Base-by-base conservation (phyloP, 2,329 filamentous ascomycete species). In the Emmonsia crescens region DNA sequence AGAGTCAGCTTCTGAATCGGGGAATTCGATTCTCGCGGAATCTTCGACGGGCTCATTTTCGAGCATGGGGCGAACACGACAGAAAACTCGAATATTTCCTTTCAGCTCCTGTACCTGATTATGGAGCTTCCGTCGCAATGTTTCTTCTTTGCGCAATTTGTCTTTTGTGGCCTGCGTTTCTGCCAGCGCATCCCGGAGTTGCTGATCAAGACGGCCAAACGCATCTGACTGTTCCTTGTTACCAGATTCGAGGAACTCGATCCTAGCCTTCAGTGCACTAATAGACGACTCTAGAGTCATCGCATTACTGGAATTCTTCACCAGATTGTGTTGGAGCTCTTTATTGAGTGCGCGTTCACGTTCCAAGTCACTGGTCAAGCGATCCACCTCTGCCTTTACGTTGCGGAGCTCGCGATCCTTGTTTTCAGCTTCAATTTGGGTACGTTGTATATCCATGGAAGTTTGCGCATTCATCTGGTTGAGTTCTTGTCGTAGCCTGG, bases 31-130 rank as follows among this genome's bases (percentile, higher is more conserved):
- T 58, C 84, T 83, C 2, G 93, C 91, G 14, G 84, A 80, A 29
- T 85, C 81, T 6, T 86, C 85, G 9, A 76, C 75, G 8, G 72
- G 69, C 62, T 89, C 86, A 0, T 78, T 74, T 29, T 79, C 79
- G 27, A 89, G 78, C 0, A 87, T 79, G 0, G 94, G 94, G 48
- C 95, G 87, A 33, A 97, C 93, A 72, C 94, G 86, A 71, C 93
- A 97, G 85, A 99, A 99, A 66, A 99, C 94, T 24, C 94, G 88
- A 70, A 99, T 99, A 72, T 99, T 99, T 69, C 94, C 94, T 74
- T 96, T 96, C 63, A 99, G 83, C 71, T 99, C 94, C 73, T 99
- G 91, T 55, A 99, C 93, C 73, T 96, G 94, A 75, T 97, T 97
- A 79, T 97, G 96, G 0, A 99, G 82, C 68, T 95, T 93, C 27